These are phyloP conservation scores for Rubia peregrina DNA, from an alignment of 305 asterid genomes.

Conservation along the genomic window DNA sequence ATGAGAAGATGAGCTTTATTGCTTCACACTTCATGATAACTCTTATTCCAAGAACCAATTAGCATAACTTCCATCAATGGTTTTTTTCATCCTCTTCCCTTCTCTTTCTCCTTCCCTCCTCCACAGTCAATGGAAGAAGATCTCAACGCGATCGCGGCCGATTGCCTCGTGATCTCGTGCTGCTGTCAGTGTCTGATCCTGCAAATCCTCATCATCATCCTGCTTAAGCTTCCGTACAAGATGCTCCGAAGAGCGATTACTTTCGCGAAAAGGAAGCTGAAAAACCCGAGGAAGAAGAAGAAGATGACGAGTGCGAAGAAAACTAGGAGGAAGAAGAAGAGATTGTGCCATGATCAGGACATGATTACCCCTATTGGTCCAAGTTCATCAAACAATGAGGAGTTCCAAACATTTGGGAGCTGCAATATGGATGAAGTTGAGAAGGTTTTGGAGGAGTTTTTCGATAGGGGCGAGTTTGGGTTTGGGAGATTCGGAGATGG, in stretches of 20 bases:
- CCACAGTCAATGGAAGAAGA: conserved; percentile 61
- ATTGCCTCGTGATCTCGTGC: conserved; percentile 68
- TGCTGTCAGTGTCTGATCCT: conserved; percentile 80
- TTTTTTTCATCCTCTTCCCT: conserved; percentile 25
- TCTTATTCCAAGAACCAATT: conserved; percentile 32
- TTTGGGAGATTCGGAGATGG: conserved; percentile 80
- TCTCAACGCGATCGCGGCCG: conserved; percentile 55
- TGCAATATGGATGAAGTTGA: conserved; percentile 57
- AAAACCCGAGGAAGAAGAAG: conserved; percentile 22
- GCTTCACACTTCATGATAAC: conserved; percentile 71
- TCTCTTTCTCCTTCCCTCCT: background rate
- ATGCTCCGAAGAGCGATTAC: conserved; percentile 38
- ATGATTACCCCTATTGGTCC: conserved; percentile 21
- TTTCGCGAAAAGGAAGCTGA: conserved; percentile 39
- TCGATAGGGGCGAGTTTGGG: conserved; percentile 58
- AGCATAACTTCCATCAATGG: conserved; percentile 34
- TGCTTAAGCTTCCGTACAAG: conserved; percentile 51
- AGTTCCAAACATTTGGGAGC: conserved; percentile 24
- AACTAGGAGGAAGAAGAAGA: conserved; percentile 24
- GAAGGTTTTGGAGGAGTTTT: conserved; percentile 52
- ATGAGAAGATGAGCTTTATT: conserved; percentile 27
- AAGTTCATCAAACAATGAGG: background rate
- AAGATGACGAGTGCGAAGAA: conserved; percentile 24
- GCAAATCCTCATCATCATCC: conserved; percentile 51
- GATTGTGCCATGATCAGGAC: conserved; percentile 28